Percentiles rank a stretch among this genome's conserved stretches.
phyloP scores from a whole-genome alignment of 192 early-diverging fungal genomes.

The Coemansia sp. region DNA sequence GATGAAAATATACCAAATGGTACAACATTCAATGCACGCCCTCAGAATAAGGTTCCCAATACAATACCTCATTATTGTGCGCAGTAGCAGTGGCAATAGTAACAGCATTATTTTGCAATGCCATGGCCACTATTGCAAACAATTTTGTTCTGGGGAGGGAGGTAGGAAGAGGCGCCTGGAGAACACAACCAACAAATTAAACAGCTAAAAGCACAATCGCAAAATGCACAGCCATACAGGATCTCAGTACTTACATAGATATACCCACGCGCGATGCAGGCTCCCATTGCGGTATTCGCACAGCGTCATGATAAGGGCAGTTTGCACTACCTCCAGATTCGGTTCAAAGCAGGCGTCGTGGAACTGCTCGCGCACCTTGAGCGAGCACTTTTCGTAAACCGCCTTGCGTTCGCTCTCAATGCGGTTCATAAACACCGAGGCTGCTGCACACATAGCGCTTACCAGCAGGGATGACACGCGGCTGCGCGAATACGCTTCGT shows the following conservation, averaged over 20 bases:
- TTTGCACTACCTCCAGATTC: slow-evolving; percentile 52
- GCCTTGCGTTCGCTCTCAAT: slow-evolving; percentile 49
- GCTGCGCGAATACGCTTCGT: slow-evolving; percentile 14
- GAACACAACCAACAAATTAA: too few species aligned
- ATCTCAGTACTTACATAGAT: slow-evolving; percentile 46
- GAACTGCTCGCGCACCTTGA: slow-evolving; percentile 50
- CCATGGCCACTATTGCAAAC: slow-evolving; percentile 3
- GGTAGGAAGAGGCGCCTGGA: too few species aligned
- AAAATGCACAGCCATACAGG: not conserved
- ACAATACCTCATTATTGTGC: too few species aligned
- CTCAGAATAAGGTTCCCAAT: too few species aligned
- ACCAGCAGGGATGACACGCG: slow-evolving; percentile 32
- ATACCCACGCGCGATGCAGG: slow-evolving; percentile 51
- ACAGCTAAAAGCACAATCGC: not conserved
- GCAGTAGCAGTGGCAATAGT: slow-evolving; percentile 11
- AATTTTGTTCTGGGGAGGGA: not conserved
- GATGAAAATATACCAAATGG: too few species aligned
- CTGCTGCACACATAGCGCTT: slow-evolving; percentile 48
- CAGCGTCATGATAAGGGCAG: slow-evolving; percentile 54
- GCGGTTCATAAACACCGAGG: slow-evolving; percentile 48
- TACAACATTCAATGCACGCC: too few species aligned
- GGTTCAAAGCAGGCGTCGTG: slow-evolving; percentile 54
- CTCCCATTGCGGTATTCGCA: slow-evolving; percentile 54
- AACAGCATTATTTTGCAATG: not conserved
- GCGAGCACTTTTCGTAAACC: slow-evolving; percentile 44